phyloP scores from a whole-genome alignment of 2,329 filamentous ascomycete genomes.

The Mycosphaerelloides madeirae region DNA sequence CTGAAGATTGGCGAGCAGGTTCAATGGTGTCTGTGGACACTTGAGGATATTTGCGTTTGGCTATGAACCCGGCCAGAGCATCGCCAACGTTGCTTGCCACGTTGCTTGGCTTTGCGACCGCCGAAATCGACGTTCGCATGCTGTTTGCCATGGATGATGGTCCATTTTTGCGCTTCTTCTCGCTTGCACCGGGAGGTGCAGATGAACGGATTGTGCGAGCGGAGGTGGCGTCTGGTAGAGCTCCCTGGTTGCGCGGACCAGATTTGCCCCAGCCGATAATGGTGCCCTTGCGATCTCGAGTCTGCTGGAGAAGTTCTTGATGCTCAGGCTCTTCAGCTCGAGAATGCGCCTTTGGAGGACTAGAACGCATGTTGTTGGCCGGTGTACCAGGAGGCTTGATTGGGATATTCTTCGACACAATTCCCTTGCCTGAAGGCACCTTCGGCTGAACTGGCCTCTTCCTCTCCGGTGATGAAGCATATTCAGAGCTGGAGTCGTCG shows the following conservation, averaged over 20 bases:
- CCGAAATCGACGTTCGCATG: constrained; percentile 2
- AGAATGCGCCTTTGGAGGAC: too few species aligned
- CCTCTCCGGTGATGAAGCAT: not conserved
- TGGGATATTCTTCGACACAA: too few species aligned
- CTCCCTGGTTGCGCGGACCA: constrained; percentile 32
- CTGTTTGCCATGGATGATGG: constrained; percentile 17
- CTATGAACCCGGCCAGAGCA: constrained; percentile 14
- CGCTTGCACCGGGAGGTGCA: not conserved
- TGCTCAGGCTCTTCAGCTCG: too few species aligned
- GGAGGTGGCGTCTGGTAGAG: not conserved
- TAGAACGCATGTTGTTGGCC: too few species aligned
- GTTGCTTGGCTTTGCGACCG: constrained; percentile 10
- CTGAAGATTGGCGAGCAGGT: too few species aligned
- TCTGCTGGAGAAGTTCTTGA: too few species aligned
- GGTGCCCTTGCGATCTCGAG: constrained; percentile 15
- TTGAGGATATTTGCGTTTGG: not conserved
- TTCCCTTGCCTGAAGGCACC: too few species aligned
- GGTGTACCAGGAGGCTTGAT: too few species aligned
- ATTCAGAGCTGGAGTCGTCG: constrained; percentile 2
- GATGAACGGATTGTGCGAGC: not conserved
- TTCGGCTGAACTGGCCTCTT: too few species aligned
- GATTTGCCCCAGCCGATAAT: constrained; percentile 26
- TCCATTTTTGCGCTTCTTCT: constrained; percentile 1
- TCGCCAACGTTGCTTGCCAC: constrained; percentile 13
- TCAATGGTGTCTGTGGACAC: too few species aligned